These are phyloP conservation scores for Citrus sinensis DNA, from an alignment of 345 rosid genomes.

Conservation along the genomic window DNA sequence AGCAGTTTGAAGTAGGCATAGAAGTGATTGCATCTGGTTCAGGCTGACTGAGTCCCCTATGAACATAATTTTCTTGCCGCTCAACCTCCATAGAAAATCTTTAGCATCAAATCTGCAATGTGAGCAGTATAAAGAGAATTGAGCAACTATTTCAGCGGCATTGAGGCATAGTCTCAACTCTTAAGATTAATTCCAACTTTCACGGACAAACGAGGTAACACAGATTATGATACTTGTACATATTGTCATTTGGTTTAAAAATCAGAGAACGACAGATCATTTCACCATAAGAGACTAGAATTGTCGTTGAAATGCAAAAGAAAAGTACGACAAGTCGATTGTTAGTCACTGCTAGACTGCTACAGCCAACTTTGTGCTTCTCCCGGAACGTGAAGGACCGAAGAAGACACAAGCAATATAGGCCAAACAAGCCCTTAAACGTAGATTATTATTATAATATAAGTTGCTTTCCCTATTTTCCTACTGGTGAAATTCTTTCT, in stretches of 20 bases:
- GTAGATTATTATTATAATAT: no score
- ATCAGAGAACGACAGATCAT: not conserved
- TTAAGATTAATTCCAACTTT: no score
- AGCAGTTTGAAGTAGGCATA: constrained; percentile 58
- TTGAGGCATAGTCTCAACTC: no score
- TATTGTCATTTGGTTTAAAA: not conserved
- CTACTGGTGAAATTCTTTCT: not conserved
- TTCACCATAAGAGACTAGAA: not conserved
- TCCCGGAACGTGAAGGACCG: no score
- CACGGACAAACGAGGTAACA: no score
- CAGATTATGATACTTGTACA: not conserved
- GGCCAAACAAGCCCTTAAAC: not conserved
- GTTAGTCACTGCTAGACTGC: not conserved
- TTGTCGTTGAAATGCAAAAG: not conserved
- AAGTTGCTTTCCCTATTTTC: no score
- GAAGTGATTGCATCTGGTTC: constrained; percentile 54
- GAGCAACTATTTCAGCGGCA: no score
- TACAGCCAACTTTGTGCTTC: not conserved
- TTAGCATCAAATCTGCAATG: constrained; percentile 49
- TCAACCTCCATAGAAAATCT: constrained; percentile 32
- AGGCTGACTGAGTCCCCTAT: constrained; percentile 65
- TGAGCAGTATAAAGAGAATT: no score
- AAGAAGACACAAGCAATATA: not conserved
- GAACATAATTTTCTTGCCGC: constrained; percentile 57
- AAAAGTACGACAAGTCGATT: not conserved